Evolutionary conservation across 2,329 filamentous ascomycete genomes (phyloP).

Genomic region (Trichoderma oligosporum): DNA sequence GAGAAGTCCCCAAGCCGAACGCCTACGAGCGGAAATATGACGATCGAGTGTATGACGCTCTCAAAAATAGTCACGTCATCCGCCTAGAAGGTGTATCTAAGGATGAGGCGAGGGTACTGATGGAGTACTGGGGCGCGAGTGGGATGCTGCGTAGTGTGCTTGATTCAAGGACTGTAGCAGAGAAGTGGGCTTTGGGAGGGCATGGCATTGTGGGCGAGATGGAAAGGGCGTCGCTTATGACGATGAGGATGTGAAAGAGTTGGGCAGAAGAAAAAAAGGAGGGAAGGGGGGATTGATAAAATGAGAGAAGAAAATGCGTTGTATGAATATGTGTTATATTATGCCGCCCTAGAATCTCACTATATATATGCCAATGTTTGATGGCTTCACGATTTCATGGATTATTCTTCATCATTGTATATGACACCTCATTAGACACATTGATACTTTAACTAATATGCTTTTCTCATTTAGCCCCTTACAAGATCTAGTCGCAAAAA

Average conservation of each 20-base stretch:
- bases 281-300: neutral
- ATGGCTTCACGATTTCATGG: neutral
- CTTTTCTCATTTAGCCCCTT: slow-evolving; percentile 3
- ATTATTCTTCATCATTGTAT: neutral
- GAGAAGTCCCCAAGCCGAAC: slow-evolving; percentile 42
- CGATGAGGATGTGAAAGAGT: slow-evolving; percentile 43
- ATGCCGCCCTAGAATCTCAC: slow-evolving; percentile 10
- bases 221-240: slow-evolving; percentile 61
- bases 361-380: neutral
- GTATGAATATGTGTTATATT: slow-evolving; percentile 18
- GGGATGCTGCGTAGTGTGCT: slow-evolving; percentile 70
- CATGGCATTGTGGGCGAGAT: slow-evolving; percentile 82
- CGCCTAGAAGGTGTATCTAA: slow-evolving; percentile 66
- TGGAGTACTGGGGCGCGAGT: slow-evolving; percentile 92
- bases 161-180: slow-evolving; percentile 65
- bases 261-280: neutral
- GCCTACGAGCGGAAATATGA: slow-evolving; percentile 57
- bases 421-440: neutral
- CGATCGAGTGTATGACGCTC: slow-evolving; percentile 49
- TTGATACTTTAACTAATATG: neutral
- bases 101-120: slow-evolving; percentile 69
- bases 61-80: slow-evolving; percentile 50
- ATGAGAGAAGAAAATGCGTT: neutral
- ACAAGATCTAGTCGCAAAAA: slow-evolving; percentile 13
- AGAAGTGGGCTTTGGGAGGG: slow-evolving; percentile 81